Conservation (phyloP, 176 grass and related monocot species). For the Triticum turgidum region DNA sequence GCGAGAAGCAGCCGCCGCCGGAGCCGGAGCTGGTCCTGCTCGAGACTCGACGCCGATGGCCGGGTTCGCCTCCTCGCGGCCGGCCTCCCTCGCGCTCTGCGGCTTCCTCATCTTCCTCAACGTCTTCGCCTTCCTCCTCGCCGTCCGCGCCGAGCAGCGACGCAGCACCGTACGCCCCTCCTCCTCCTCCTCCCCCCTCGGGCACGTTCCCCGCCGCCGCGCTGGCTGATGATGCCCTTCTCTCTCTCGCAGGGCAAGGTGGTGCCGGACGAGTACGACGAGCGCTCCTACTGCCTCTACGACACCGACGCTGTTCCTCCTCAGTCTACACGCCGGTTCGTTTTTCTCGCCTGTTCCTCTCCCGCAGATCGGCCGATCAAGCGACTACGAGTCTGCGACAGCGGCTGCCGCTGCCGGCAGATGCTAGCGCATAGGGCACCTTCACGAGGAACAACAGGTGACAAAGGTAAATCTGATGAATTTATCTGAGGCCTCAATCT, state of each 20-base stretch:
- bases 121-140: conserved; percentile 80
- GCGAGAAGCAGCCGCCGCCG: background rate
- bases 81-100: conserved; percentile 45
- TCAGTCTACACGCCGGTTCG: no score
- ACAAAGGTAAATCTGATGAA: no score
- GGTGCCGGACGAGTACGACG: conserved; percentile 87
- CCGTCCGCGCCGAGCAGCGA: conserved; percentile 87
- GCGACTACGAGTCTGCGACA: no score
- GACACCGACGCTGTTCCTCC: conserved; percentile 54
- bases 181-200: no score
- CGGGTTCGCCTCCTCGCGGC: conserved; percentile 36
- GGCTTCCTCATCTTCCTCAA: conserved; percentile 44
- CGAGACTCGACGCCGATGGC: conserved; percentile 25
- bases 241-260: conserved; percentile 64
- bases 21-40: background rate
- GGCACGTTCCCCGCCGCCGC: no score
- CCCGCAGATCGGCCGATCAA: no score
- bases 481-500: no score
- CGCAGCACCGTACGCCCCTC: conserved; percentile 63
- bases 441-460: no score
- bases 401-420: no score
- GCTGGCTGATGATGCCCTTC: background rate
- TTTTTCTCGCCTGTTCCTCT: no score
- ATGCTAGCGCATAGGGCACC: no score
- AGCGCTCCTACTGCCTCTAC: conserved; percentile 72